Evolutionary conservation across 2,329 filamentous ascomycete species (phyloP).

Genomic region (Basipetospora sp.): DNA sequence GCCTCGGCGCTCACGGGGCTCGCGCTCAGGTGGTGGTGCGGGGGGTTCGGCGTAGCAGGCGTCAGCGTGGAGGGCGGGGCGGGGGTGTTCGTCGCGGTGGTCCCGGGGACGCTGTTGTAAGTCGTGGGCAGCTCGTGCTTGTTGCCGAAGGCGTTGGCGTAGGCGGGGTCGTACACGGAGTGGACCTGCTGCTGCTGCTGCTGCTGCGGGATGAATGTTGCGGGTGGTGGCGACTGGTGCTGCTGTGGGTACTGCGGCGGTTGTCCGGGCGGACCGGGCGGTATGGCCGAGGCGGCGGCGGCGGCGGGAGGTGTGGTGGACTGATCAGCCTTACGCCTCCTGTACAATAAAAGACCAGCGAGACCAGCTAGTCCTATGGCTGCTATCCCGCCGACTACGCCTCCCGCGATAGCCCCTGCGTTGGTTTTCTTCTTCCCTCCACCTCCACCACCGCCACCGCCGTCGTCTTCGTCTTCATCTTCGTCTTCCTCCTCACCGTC

Average conservation of each 20-base stretch:
- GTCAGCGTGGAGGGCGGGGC: background rate
- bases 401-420: constrained; percentile 23
- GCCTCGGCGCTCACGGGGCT: background rate
- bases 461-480: background rate
- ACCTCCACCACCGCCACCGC: background rate
- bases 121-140: background rate
- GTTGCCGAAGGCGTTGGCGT: background rate
- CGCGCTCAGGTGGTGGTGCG: background rate
- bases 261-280: constrained; percentile 5
- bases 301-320: constrained; percentile 5
- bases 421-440: constrained; percentile 11
- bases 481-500: background rate
- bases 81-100: background rate
- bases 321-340: constrained; percentile 15
- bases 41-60: background rate
- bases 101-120: background rate
- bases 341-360: constrained; percentile 19
- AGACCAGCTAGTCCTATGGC: constrained; percentile 17
- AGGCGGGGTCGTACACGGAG: background rate
- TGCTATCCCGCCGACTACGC: constrained; percentile 22
- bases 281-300: background rate
- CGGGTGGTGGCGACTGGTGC: constrained; percentile 1
- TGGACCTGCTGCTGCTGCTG: constrained; percentile 2
- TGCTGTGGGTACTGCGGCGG: constrained; percentile 8
- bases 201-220: background rate